phyloP scores from a whole-genome alignment of 495 filamentous ascomycete genomes.

The Annulohypoxylon moriforme region DNA sequence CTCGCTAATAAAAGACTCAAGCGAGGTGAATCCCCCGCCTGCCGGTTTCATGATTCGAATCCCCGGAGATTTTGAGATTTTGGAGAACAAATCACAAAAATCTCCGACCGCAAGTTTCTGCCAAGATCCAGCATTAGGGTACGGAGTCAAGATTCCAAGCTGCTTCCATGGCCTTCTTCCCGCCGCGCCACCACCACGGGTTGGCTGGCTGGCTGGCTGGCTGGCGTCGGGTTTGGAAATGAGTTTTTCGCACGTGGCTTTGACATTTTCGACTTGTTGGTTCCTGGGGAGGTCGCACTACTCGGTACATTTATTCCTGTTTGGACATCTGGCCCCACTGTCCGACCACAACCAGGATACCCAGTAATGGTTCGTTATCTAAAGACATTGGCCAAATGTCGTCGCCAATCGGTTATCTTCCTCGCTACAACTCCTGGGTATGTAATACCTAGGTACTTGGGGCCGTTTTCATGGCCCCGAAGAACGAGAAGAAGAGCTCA shows the following conservation, averaged over 20 bases:
- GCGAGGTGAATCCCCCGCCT: constrained; percentile 34
- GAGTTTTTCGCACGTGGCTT: constrained; percentile 31
- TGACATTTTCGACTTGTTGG: constrained; percentile 23
- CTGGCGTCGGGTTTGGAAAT: constrained; percentile 10
- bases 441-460: background rate
- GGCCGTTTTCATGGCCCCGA: constrained; percentile 18
- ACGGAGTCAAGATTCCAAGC: constrained; percentile 31
- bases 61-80: constrained; percentile 36
- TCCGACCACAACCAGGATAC: constrained; percentile 38
- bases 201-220: too few relatives aligned
- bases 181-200: constrained; percentile 10
- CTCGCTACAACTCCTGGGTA: constrained; percentile 6
- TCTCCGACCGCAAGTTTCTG: constrained; percentile 25
- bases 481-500: background rate
- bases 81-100: constrained; percentile 39
- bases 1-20: constrained; percentile 34
- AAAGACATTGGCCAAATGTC: constrained; percentile 20
- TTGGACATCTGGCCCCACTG: constrained; percentile 29
- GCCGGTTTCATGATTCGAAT: constrained; percentile 34
- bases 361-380: constrained; percentile 30
- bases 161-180: constrained; percentile 32
- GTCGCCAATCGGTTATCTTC: constrained; percentile 44
- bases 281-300: constrained; percentile 18
- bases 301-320: constrained; percentile 19
- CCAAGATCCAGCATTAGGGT: constrained; percentile 13